Evolutionary conservation across 768 basidiomycete genomes (phyloP).

Genomic region (Podaxis carcinomalis): DNA sequence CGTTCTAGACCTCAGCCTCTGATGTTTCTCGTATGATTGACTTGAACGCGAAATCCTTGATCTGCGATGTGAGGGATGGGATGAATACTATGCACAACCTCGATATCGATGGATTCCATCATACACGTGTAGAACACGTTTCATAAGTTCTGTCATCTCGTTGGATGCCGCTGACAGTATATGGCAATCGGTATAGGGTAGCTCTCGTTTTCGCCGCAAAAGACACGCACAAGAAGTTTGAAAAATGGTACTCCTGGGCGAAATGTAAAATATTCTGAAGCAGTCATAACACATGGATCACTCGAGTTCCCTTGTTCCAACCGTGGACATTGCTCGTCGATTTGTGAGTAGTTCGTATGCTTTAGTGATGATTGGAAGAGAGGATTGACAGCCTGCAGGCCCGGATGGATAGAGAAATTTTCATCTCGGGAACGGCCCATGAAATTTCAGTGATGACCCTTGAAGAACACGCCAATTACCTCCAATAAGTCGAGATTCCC

Average conservation of each 20-base stretch:
- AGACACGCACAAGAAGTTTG: neutral
- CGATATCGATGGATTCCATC: constrained; percentile 21
- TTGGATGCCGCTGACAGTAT: constrained; percentile 3
- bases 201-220: constrained; percentile 1
- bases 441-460: neutral
- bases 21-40: neutral
- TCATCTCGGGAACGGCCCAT: constrained; percentile 5
- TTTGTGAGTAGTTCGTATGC: constrained; percentile 2
- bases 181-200: neutral
- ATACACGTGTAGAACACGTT: constrained; percentile 26
- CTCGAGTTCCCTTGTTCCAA: neutral
- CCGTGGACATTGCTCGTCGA: neutral
- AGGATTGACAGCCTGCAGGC: neutral
- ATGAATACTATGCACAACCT: neutral
- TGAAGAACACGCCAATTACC: neutral
- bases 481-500: neutral
- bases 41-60: neutral
- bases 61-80: neutral
- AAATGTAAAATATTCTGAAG: neutral
- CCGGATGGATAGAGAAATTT: neutral
- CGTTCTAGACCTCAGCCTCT: neutral
- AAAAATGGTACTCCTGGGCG: neutral
- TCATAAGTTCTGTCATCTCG: neutral
- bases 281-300: neutral
- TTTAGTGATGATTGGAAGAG: constrained; percentile 1